These are phyloP conservation scores for Trichoderma orchidacearum DNA, from an alignment of 495 filamentous ascomycete species.

Conservation along the genomic window DNA sequence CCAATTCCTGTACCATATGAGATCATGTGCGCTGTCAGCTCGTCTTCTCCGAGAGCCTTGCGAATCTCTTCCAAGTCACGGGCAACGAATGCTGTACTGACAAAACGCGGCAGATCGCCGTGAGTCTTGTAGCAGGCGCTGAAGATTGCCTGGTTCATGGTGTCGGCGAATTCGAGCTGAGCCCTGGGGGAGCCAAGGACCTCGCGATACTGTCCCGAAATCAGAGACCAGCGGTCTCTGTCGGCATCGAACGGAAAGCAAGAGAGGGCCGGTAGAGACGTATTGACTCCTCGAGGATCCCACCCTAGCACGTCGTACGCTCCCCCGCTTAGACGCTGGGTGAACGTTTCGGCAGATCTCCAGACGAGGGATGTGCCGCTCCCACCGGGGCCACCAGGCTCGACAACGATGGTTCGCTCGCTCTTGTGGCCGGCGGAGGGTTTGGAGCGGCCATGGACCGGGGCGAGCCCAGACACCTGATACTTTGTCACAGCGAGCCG, in stretches of 20 bases:
- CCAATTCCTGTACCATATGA: conserved; percentile 60
- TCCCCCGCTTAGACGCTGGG: conserved; percentile 22
- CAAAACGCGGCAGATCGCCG: conserved; percentile 27
- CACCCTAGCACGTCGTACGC: conserved; percentile 38
- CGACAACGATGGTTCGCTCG: conserved; percentile 30
- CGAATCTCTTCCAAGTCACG: conserved; percentile 37
- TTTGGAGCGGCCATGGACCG: conserved; percentile 1
- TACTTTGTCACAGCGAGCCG: conserved; percentile 31
- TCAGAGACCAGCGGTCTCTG: conserved; percentile 26
- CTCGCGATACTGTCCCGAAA: conserved; percentile 22
- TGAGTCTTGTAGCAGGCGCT: conserved; percentile 27
- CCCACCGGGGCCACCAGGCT: conserved; percentile 32
- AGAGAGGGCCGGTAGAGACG: conserved; percentile 29
- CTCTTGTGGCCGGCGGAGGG: conserved; percentile 19
- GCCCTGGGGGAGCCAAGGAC: conserved; percentile 14
- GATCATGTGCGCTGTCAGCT: conserved; percentile 48
- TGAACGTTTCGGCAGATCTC: conserved; percentile 18
- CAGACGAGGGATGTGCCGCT: conserved; percentile 27
- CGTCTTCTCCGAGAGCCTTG: conserved; percentile 29
- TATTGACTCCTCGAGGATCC: conserved; percentile 42
- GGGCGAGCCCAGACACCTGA: conserved; percentile 28
- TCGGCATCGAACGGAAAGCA: conserved; percentile 34
- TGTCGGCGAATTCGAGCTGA: conserved; percentile 25
- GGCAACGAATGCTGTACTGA: conserved; percentile 29
- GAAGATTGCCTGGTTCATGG: conserved; percentile 26